These are phyloP conservation scores for Penicillium sp. DNA, from an alignment of 2,329 filamentous ascomycete genomes.

Conservation along the genomic window DNA sequence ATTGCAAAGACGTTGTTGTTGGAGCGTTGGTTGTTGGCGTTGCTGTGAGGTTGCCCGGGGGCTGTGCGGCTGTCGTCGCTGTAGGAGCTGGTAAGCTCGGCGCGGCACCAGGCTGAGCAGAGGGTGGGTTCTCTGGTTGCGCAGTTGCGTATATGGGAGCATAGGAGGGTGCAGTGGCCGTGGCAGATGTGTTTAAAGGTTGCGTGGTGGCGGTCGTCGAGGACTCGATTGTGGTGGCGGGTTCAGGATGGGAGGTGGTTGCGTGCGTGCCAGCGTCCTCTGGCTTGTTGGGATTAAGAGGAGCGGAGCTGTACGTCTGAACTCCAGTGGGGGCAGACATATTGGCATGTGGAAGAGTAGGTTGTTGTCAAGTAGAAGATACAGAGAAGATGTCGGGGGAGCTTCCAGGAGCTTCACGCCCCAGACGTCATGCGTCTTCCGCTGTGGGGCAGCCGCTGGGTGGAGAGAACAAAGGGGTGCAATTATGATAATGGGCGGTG, in stretches of 20 bases:
- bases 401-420: constrained; percentile 14
- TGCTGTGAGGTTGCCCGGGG: constrained; percentile 18
- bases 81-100: constrained; percentile 31
- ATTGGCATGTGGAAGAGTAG: background rate
- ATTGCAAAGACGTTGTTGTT: constrained; percentile 20
- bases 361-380: background rate
- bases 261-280: constrained; percentile 15
- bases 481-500: too few species aligned
- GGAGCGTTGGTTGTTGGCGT: constrained; percentile 25
- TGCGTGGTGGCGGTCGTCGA: constrained; percentile 10
- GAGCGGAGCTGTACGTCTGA: constrained; percentile 28
- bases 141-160: constrained; percentile 28
- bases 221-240: constrained; percentile 22
- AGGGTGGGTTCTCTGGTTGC: constrained; percentile 4
- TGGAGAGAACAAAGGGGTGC: constrained; percentile 5
- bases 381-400: constrained; percentile 4
- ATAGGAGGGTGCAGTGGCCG: constrained; percentile 35
- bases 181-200: constrained; percentile 18
- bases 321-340: constrained; percentile 26
- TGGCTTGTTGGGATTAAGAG: constrained; percentile 29
- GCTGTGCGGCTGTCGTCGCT: constrained; percentile 9
- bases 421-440: constrained; percentile 23
- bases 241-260: constrained; percentile 20
- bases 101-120: constrained; percentile 44
- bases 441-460: constrained; percentile 20